phyloP scores from a whole-genome alignment of 176 grass and related monocot species.

The Guadua angustifolia region DNA sequence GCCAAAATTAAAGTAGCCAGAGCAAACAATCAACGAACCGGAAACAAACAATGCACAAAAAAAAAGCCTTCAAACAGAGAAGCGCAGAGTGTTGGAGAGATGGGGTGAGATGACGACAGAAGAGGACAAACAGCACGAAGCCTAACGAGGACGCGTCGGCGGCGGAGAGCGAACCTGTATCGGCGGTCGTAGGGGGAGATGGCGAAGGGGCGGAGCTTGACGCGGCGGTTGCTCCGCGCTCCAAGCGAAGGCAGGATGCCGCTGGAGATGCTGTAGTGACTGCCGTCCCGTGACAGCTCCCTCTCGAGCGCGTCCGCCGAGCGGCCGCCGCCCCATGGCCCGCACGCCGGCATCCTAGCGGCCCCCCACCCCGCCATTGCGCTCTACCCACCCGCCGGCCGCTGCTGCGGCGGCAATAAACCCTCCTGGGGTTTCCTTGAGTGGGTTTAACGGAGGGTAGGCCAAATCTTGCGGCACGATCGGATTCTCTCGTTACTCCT shows the following conservation, averaged over 20 bases:
- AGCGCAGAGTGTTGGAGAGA: background rate
- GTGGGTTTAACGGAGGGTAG: background rate
- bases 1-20: background rate
- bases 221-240: slow-evolving; percentile 72
- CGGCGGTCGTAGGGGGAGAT: slow-evolving; percentile 79
- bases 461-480: slow-evolving; percentile 12
- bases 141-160: background rate
- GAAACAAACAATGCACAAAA: slow-evolving; percentile 18
- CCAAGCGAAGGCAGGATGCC: slow-evolving; percentile 93
- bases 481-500: background rate
- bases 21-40: background rate
- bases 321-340: slow-evolving; percentile 41
- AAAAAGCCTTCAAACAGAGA: background rate
- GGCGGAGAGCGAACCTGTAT: slow-evolving; percentile 57
- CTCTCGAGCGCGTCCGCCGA: slow-evolving; percentile 37
- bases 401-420: background rate
- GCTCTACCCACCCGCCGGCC: background rate
- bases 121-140: background rate
- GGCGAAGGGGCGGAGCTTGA: slow-evolving; percentile 63
- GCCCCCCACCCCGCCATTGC: slow-evolving; percentile 46
- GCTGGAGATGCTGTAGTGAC: slow-evolving; percentile 92
- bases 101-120: background rate
- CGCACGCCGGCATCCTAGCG: slow-evolving; percentile 45
- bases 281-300: slow-evolving; percentile 78
- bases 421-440: background rate